phyloP scores from a whole-genome alignment of 495 filamentous ascomycete genomes.

The Penicillium goetzii region DNA sequence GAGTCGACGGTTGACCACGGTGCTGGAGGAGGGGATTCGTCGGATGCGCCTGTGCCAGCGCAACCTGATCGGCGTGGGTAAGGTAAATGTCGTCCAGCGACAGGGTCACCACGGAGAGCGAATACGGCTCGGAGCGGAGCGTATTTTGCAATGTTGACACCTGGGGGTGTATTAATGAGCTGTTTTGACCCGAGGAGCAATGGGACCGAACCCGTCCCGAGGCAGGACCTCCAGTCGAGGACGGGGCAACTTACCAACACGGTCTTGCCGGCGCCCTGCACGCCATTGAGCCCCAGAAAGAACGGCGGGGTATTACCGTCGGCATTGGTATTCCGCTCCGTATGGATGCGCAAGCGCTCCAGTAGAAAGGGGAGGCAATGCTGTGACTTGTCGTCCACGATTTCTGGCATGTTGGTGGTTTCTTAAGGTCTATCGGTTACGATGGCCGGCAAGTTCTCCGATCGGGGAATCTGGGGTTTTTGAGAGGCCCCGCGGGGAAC shows the following conservation, averaged over 20 bases:
- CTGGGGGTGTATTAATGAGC: conserved; percentile 33
- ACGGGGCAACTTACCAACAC: conserved; percentile 62
- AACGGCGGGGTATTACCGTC: conserved; percentile 54
- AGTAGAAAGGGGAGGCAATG: conserved; percentile 87
- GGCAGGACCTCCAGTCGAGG: not conserved
- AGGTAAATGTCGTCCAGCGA: conserved; percentile 95
- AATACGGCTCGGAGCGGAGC: conserved; percentile 68
- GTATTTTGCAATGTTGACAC: conserved; percentile 67
- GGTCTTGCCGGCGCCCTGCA: conserved; percentile 91
- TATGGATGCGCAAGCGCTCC: conserved; percentile 60
- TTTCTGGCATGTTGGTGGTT: conserved; percentile 48
- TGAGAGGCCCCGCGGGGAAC: conserved; percentile 15
- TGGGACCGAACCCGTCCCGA: conserved; percentile 15
- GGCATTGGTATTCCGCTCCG: conserved; percentile 34
- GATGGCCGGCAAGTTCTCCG: conserved; percentile 25
- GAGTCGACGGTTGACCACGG: conserved; percentile 84
- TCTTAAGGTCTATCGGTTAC: conserved; percentile 18
- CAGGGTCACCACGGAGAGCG: conserved; percentile 72
- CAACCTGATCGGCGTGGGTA: conserved; percentile 68
- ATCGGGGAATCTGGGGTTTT: conserved; percentile 31
- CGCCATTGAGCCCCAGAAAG: conserved; percentile 64
- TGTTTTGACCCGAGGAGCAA: conserved; percentile 12
- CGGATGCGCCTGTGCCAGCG: conserved; percentile 63
- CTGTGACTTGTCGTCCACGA: conserved; percentile 85
- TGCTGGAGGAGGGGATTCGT: conserved; percentile 78